Evolutionary conservation across 441 rosid genomes (phyloP), one percentile per base, ranked within the genome.

Genomic region (Mallotus japonicus): DNA sequence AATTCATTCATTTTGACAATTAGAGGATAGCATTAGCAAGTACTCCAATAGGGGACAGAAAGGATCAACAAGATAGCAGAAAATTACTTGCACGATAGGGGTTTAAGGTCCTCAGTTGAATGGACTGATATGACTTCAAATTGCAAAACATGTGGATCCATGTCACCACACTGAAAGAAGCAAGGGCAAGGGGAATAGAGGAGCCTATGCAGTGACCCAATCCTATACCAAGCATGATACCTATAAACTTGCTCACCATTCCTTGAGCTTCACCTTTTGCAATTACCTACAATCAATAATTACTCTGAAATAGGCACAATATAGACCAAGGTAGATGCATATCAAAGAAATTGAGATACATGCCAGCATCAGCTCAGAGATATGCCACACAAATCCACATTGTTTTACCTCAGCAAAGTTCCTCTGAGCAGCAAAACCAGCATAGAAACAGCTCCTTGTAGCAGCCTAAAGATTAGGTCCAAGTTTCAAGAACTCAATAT

Each of bases 191-290:
- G 72, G 95, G 78, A 40, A 82, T 86, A 15, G 97, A 95, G 20
- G 93, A 85, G 81, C 99, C 92, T 54, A 89, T 74, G 77, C 75
- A 73, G 76, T 80, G 92, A 68, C 87, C 97, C 85, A 92, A 71
- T 68, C 90, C 90, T 73, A 95, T 95, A 72, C 98, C 99, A 19
- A 95, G 85, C 78, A 81, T 60, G 56, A 95, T 92, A 69, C 97
- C 98, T 65, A 92, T 67, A 72, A 90, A 89, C 80, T 89, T 92
- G 89, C 98, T 92, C 77, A 92, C 92, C 99, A 95, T 95, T 83
- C 99, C 99, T 83, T 95, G 98, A 84, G 99, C 99, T 89, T 95
- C 99, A 76, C 97, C 99, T 76, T 92, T 95, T 37, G 97, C 98
- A 67, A 95, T 95, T 59, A 95, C 97, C 99, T 92, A 80, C 50